Evolutionary conservation across 2,329 filamentous ascomycete genomes (phyloP).

Genomic region (Talaromyces piceae): DNA sequence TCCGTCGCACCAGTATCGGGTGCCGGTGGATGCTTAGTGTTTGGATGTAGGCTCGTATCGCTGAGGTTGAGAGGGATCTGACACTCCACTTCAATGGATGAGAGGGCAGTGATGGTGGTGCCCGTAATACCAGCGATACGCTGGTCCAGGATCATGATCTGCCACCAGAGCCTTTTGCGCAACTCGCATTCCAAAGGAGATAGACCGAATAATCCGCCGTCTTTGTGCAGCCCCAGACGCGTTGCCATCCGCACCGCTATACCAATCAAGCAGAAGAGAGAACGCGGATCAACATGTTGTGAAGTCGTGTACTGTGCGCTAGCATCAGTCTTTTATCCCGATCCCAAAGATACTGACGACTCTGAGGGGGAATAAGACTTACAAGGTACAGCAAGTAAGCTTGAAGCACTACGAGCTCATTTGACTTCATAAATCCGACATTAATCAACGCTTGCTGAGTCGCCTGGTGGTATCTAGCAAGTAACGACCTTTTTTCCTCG

Average conservation of each 20-base stretch:
- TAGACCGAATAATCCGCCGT: constrained; percentile 43
- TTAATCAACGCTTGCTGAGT: constrained; percentile 42
- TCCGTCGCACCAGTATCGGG: constrained; percentile 29
- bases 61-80: not conserved
- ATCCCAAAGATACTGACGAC: too few relatives aligned
- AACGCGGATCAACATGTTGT: not conserved
- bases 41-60: constrained; percentile 17
- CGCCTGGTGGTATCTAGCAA: constrained; percentile 36
- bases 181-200: constrained; percentile 56
- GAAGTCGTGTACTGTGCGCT: not conserved
- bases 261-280: not conserved
- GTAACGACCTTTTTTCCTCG: constrained; percentile 29
- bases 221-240: constrained; percentile 58
- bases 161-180: constrained; percentile 63
- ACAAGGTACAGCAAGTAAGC: constrained; percentile 49
- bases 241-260: constrained; percentile 36
- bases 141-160: constrained; percentile 58
- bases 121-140: constrained; percentile 60
- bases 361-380: constrained; percentile 14
- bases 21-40: constrained; percentile 25
- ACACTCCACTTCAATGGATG: constrained; percentile 13
- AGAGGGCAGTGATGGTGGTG: constrained; percentile 26
- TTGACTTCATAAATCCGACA: constrained; percentile 34
- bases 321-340: too few relatives aligned
- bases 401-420: constrained; percentile 38